Evolutionary conservation across 176 grass and related monocot species (phyloP).

Genomic region (Triticum turgidum): DNA sequence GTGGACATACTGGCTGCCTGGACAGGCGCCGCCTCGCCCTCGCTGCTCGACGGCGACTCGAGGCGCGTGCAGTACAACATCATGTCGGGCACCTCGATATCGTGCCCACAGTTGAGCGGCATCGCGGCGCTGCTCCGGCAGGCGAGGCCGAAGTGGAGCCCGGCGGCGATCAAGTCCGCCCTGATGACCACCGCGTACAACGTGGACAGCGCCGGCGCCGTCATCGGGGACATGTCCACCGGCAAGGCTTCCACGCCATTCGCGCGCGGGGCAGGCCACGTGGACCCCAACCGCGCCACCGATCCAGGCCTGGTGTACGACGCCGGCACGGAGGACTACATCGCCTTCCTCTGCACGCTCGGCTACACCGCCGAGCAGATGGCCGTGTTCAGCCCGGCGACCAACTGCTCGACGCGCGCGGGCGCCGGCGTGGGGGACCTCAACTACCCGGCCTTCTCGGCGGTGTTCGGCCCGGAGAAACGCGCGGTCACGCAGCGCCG

Average conservation of each 20-base stretch:
- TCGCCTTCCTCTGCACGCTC: conserved; percentile 51
- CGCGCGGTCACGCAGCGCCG: conserved; percentile 36
- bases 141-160: conserved; percentile 38
- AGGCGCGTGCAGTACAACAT: conserved; percentile 51
- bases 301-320: conserved; percentile 58
- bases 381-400: conserved; percentile 23
- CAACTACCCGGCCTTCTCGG: conserved; percentile 55
- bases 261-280: conserved; percentile 58
- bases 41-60: conserved; percentile 20
- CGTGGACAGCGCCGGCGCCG: conserved; percentile 41
- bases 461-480: neutral
- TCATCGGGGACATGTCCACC: conserved; percentile 47
- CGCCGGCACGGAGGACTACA: conserved; percentile 46
- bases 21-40: conserved; percentile 26
- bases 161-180: conserved; percentile 45
- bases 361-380: conserved; percentile 24
- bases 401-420: neutral
- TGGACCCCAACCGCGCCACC: conserved; percentile 44
- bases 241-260: conserved; percentile 39
- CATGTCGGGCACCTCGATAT: conserved; percentile 44
- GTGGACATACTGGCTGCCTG: conserved; percentile 62
- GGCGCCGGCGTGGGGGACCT: conserved; percentile 37
- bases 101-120: conserved; percentile 49
- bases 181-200: conserved; percentile 60
- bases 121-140: conserved; percentile 34